Evolutionary conservation across 306 rosid genomes (phyloP).

Genomic region (Cyclanthera cordifolia): DNA sequence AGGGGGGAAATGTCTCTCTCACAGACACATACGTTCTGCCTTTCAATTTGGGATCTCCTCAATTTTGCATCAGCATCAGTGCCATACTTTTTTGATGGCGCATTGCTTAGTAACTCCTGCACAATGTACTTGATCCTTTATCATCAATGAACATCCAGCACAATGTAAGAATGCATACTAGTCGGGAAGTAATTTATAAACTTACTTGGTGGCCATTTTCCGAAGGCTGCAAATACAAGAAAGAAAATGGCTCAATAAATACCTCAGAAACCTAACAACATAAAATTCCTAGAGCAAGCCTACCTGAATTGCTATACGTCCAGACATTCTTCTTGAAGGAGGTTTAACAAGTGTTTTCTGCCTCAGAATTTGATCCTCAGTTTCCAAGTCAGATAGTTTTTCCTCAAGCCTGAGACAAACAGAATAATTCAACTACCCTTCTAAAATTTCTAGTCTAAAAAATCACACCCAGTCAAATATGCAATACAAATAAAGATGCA

Average conservation of each 20-base stretch:
- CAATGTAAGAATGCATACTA: slow-evolving; percentile 8
- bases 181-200: slow-evolving; percentile 12
- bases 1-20: slow-evolving; percentile 7
- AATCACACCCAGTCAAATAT: background rate
- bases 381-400: slow-evolving; percentile 70
- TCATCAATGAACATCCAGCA: slow-evolving; percentile 11
- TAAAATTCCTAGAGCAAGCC: slow-evolving; percentile 5
- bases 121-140: slow-evolving; percentile 6
- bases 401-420: slow-evolving; percentile 68
- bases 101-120: slow-evolving; percentile 33
- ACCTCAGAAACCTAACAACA: slow-evolving; percentile 5
- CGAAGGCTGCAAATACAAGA: slow-evolving; percentile 34
- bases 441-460: background rate
- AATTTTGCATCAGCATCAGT: slow-evolving; percentile 32
- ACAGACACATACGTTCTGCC: slow-evolving; percentile 48
- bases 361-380: slow-evolving; percentile 65
- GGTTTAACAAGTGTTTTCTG: slow-evolving; percentile 54
- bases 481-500: background rate
- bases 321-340: slow-evolving; percentile 52
- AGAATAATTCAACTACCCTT: background rate
- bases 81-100: slow-evolving; percentile 45
- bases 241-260: slow-evolving; percentile 25
- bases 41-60: slow-evolving; percentile 63
- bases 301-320: slow-evolving; percentile 44
- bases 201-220: slow-evolving; percentile 73